phyloP scores from a whole-genome alignment of 441 rosid species.

The Pelargonium australe region DNA sequence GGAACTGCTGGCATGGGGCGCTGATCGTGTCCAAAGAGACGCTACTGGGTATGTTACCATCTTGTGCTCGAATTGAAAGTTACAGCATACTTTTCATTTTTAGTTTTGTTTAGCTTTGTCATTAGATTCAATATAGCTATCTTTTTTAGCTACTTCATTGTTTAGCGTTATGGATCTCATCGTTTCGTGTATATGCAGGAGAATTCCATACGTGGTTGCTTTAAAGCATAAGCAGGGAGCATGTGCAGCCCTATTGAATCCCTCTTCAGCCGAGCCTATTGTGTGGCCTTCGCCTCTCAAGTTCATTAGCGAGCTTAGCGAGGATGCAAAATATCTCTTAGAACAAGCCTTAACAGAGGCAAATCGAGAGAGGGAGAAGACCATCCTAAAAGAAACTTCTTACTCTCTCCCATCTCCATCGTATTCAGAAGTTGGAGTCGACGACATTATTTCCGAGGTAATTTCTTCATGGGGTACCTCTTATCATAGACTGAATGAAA shows the following conservation, averaged over 20 bases:
- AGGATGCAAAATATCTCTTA: slow-evolving; percentile 67
- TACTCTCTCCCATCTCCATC: slow-evolving; percentile 61
- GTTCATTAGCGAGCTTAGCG: slow-evolving; percentile 84
- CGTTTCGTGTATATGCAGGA: slow-evolving; percentile 35
- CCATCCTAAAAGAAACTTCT: slow-evolving; percentile 59
- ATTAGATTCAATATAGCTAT: too few relatives aligned
- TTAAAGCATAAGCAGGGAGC: slow-evolving; percentile 66
- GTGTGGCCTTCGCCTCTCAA: slow-evolving; percentile 98
- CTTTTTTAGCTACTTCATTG: background rate
- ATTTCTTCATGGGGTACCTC: background rate
- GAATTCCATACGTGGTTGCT: slow-evolving; percentile 83
- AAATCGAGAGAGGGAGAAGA: slow-evolving; percentile 79
- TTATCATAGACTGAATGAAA: background rate
- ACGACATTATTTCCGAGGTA: slow-evolving; percentile 88
- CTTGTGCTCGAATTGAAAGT: background rate
- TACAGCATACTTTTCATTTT: too few relatives aligned
- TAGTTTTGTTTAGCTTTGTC: too few relatives aligned
- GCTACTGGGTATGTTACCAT: slow-evolving; percentile 65
- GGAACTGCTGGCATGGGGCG: slow-evolving; percentile 92
- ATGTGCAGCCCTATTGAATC: slow-evolving; percentile 83
- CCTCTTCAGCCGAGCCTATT: slow-evolving; percentile 91
- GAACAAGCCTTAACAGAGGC: slow-evolving; percentile 85
- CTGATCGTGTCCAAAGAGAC: slow-evolving; percentile 93
- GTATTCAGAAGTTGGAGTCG: slow-evolving; percentile 48
- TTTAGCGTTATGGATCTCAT: background rate